A percentile compares a stretch with the other conserved stretches of the same genome.
phyloP scores from a whole-genome alignment of 495 filamentous ascomycete species.

The Jackrogersella minutella region DNA sequence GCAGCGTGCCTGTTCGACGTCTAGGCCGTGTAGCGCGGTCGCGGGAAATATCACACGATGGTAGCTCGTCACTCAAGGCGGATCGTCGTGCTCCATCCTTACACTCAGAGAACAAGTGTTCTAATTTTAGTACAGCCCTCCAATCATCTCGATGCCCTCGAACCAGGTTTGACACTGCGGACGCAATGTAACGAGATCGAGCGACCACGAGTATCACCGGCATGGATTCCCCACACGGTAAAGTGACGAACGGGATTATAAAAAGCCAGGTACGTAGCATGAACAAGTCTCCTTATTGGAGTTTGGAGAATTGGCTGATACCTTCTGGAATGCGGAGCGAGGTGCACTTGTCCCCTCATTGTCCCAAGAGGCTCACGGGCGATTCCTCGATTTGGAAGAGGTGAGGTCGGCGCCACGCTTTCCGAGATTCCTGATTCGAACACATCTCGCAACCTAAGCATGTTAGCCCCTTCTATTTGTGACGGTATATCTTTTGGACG shows the following conservation, averaged over 20 bases:
- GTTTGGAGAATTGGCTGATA: not conserved
- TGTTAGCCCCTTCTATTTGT: slow-evolving; percentile 20
- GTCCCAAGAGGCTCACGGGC: slow-evolving; percentile 15
- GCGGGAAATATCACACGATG: not conserved
- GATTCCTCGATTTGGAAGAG: slow-evolving; percentile 16
- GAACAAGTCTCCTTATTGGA: not conserved
- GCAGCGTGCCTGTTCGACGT: not conserved
- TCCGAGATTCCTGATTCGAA: slow-evolving; percentile 33
- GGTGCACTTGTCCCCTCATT: not conserved
- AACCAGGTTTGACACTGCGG: not conserved
- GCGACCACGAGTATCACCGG: slow-evolving; percentile 16
- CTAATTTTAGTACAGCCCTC: not conserved
- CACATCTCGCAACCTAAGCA: slow-evolving; percentile 2
- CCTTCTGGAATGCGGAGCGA: slow-evolving; percentile 9
- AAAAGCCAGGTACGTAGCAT: slow-evolving; percentile 3
- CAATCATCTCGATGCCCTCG: slow-evolving; percentile 21
- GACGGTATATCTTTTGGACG: not conserved
- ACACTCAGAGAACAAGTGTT: slow-evolving; percentile 24
- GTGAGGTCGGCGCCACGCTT: slow-evolving; percentile 39
- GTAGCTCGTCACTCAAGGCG: slow-evolving; percentile 23
- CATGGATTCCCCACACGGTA: slow-evolving; percentile 33
- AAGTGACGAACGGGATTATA: slow-evolving; percentile 22
- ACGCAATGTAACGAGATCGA: slow-evolving; percentile 35
- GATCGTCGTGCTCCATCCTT: slow-evolving; percentile 39
- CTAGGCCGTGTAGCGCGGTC: slow-evolving; percentile 6